Conservation (phyloP, 805 yeast genomes). For the Spathaspora gorwiae region DNA sequence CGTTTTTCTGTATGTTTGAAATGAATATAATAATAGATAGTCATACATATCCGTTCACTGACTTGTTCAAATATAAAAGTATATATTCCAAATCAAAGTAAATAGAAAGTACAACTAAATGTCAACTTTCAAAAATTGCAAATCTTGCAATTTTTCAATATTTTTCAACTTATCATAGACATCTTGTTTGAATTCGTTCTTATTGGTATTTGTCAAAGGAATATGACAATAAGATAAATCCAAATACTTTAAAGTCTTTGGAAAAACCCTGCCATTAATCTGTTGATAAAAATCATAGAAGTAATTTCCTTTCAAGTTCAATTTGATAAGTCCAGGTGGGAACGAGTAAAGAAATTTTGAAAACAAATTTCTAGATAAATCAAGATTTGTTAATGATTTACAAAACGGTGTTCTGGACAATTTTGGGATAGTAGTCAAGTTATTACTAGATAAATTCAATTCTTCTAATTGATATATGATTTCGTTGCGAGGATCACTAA, state of each 20-base stretch:
- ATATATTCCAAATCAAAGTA: no score
- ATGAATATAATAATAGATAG: no score
- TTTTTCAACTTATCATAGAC: background rate
- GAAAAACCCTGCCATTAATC: conserved; percentile 7
- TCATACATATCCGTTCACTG: no score
- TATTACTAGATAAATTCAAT: conserved; percentile 23
- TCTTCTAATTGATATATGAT: background rate
- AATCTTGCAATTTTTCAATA: background rate
- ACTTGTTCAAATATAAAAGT: no score
- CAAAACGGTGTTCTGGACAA: conserved; percentile 7
- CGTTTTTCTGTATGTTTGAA: no score
- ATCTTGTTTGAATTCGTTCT: background rate
- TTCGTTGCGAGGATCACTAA: background rate
- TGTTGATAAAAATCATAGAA: conserved; percentile 9
- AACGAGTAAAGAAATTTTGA: conserved; percentile 10
- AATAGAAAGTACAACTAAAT: background rate
- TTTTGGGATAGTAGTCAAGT: conserved; percentile 9
- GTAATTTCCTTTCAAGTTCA: conserved; percentile 21
- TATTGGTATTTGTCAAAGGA: background rate
- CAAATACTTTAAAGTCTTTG: conserved; percentile 8
- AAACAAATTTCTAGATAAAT: conserved; percentile 22
- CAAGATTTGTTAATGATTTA: conserved; percentile 11
- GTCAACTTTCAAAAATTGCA: background rate
- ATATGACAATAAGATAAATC: conserved; percentile 13
- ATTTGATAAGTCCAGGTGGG: conserved; percentile 9